Conservation (phyloP, 129 eudicot genomes). For the Logfia minima region DNA sequence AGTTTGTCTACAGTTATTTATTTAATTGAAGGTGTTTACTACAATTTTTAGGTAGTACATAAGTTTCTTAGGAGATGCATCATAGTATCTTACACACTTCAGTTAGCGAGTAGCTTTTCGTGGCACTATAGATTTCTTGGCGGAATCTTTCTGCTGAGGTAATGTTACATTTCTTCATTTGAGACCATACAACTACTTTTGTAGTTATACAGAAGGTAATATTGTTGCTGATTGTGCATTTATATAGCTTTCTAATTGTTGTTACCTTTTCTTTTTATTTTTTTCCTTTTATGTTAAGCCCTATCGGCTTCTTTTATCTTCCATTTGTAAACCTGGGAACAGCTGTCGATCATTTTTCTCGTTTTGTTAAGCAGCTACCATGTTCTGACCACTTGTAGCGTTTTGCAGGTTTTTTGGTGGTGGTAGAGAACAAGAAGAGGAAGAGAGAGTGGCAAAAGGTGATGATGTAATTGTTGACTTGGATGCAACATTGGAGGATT, state of each 20-base stretch:
- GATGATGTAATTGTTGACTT: constrained; percentile 93
- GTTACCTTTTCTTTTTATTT: background rate
- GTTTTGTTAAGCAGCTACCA: background rate
- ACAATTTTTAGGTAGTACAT: background rate
- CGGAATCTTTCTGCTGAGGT: constrained; percentile 2
- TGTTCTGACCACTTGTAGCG: constrained; percentile 12
- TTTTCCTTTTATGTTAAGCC: background rate
- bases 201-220: background rate
- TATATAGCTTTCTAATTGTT: background rate
- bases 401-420: constrained; percentile 88
- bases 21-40: background rate
- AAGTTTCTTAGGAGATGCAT: constrained; percentile 3
- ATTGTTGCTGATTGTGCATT: background rate
- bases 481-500: constrained; percentile 94
- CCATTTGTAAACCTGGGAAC: background rate
- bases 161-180: constrained; percentile 6
- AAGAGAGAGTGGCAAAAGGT: constrained; percentile 83
- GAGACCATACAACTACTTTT: background rate
- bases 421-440: constrained; percentile 80
- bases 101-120: background rate
- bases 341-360: background rate
- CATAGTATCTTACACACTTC: background rate
- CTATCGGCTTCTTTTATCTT: background rate
- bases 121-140: background rate
- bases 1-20: background rate